Base-by-base conservation (phyloP, 2,329 filamentous ascomycete species). In the Colletotrichum viniferum region DNA sequence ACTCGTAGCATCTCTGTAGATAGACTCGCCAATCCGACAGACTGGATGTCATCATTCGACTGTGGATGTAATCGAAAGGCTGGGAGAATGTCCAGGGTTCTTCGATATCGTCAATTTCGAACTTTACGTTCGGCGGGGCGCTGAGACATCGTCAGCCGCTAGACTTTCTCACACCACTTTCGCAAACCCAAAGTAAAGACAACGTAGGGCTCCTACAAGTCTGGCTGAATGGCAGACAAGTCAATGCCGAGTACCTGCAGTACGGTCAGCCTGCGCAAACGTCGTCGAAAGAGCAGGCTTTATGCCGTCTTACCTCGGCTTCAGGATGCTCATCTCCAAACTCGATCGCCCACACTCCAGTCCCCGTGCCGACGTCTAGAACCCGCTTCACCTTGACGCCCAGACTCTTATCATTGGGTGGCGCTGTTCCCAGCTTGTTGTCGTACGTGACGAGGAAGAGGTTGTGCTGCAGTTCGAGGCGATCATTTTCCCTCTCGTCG, bases 91-190 rank as follows among this genome's bases (percentile, higher is more conserved):
- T 82, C 86, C 86, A 88, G 34, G 78, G 74, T 24, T 81, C 80
- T 55, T 86, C 84, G 7, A 84, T 76, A 67, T 87, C 84, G 72
- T 87, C 86, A 55, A 88, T 78, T 36, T 85, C 83, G 77, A 89
- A 89, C 18, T 78, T 79, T n/a, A 87, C 81, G 72, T 89, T 92
- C 26, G 88, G 86, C 5, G 89, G 89, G 4, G 90, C 85, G 62
- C 87, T 83, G 5, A 1, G 1, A 1, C 3, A 48, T 1, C 3
- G 43, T 48, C 0, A 48, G 43, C 43, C 43, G n/a, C n/a, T 13
- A 13, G 1, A 0, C 0, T 13, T 13, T 2, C 43, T 48, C 6
- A 21, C 13, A 43, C 5, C 0, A 1, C 0, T 48, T n/a, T 48
- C 0, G 0, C 18, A 10, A 48, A n/a, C 0, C 5, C 18, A 48